Base-by-base conservation (phyloP, 345 rosid genomes). In the Camelina neglecta region DNA sequence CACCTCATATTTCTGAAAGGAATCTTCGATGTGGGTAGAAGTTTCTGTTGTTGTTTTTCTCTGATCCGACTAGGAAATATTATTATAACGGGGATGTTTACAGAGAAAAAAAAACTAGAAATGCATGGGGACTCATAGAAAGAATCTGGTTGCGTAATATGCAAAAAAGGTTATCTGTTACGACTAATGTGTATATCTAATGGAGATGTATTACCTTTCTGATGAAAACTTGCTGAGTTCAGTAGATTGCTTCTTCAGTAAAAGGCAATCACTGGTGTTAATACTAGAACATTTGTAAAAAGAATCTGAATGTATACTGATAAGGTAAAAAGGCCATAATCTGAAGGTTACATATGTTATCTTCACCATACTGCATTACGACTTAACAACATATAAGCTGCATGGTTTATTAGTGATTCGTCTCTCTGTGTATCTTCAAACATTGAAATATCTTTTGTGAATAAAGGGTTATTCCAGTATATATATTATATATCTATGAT, bases 71-170 rank as follows among this genome's bases (percentile, higher is more conserved):
- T 51, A 38, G 55, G 69, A 72, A 62, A 72, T 26, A 59, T 60
- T 16, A 50, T 16, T 4, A 24, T 72, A 60, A 11, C 5, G 18
- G 54, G 8, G 1, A 71, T 70, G 15, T 58, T 41, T 35, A 33
- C 9, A 29, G n/a, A 44, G 35, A 21, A 3, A 62, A 36, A 3
- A 62, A 48, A 41, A 9, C 20, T 71, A 45, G 31, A 33, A 4
- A 70, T 7, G 4, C 5, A 45, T 62, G 36, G 51, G 26, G 6
- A 29, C 21, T 4, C 11, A 7, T 66, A 33, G 13, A 18, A 67
- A 50, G 59, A 51, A 38, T 61, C 23, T 36, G 50, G 39, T 12
- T 31, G 66, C 20, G n/a, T 71, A 71, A 35, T 36, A 47, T 59
- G 38, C 11, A 33, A 12, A 71, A 33, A 6, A 33, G 36, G 7